A percentile compares a stretch with the other conserved stretches of the same genome.
Evolutionary conservation across 1,284 basidiomycete genomes (phyloP).

Genomic region (Rhodotorula sp.): DNA sequence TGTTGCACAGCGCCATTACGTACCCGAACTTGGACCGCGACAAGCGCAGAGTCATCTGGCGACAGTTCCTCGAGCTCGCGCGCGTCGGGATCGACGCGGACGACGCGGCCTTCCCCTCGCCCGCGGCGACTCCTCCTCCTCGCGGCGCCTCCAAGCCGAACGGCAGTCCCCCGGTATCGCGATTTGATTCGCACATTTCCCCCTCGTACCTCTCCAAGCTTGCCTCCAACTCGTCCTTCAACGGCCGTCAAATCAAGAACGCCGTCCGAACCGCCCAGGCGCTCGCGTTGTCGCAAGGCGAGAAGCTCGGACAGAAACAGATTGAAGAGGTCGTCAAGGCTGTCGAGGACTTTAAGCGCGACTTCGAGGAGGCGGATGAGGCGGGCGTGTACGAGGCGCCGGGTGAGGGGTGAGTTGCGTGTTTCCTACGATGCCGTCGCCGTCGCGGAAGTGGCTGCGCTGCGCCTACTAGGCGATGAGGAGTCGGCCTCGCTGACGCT

Average conservation of each 20-base stretch:
- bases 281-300: slow-evolving; percentile 56
- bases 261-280: slow-evolving; percentile 62
- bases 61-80: slow-evolving; percentile 21
- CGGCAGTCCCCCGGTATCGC: not conserved
- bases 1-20: slow-evolving; percentile 16
- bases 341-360: slow-evolving; percentile 60
- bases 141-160: not conserved
- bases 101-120: not conserved
- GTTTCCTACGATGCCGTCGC: no score
- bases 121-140: not conserved
- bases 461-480: no score
- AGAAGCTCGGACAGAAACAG: slow-evolving; percentile 55
- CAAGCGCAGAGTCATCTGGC: slow-evolving; percentile 24
- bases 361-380: slow-evolving; percentile 51
- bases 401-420: slow-evolving; percentile 15
- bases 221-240: slow-evolving; percentile 3
- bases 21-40: slow-evolving; percentile 27
- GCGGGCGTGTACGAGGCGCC: slow-evolving; percentile 22
- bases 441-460: no score
- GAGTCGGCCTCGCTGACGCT: not conserved
- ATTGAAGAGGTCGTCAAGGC: slow-evolving; percentile 61
- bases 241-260: slow-evolving; percentile 60
- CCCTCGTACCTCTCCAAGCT: slow-evolving; percentile 11
- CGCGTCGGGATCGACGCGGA: slow-evolving; percentile 14
- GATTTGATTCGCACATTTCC: not conserved